Evolutionary conservation across 208 protist species (phyloP).

Genomic region (Leishmania lainsoni): DNA sequence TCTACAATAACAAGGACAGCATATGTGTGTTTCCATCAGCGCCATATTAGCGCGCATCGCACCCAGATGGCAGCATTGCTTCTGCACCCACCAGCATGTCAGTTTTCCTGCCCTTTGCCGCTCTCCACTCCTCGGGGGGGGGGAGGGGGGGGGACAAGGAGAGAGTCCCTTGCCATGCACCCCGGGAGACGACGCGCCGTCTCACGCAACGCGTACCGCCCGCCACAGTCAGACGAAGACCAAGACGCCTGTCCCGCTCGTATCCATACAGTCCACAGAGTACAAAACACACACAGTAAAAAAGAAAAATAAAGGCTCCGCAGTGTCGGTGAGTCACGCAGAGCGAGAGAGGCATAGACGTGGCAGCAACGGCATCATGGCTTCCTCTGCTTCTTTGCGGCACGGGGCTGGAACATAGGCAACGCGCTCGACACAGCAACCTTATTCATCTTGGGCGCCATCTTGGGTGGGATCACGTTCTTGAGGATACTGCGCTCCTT

Average conservation of each 20-base stretch:
- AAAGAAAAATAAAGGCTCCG: background rate
- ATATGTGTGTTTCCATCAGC: no score
- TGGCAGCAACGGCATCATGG: background rate
- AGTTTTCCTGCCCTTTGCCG: background rate
- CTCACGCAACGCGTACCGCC: background rate
- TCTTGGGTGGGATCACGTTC: conserved; percentile 51
- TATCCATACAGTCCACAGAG: no score
- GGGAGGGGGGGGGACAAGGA: no score
- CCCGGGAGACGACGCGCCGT: background rate
- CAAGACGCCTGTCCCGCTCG: background rate
- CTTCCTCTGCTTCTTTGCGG: conserved; percentile 2
- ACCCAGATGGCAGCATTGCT: no score
- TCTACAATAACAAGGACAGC: no score
- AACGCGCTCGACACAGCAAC: conserved; percentile 51
- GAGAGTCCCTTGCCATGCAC: background rate
- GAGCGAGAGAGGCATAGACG: background rate
- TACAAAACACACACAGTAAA: no score
- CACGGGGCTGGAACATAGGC: conserved; percentile 78
- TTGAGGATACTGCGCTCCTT: conserved; percentile 42
- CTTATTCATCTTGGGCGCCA: conserved; percentile 68
- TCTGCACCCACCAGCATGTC: no score
- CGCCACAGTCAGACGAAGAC: background rate
- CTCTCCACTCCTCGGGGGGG: background rate
- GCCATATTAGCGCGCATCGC: no score
- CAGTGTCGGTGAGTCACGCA: background rate